Base-by-base conservation (phyloP, 495 filamentous ascomycete species). In the Hypoxylon cercidicola region DNA sequence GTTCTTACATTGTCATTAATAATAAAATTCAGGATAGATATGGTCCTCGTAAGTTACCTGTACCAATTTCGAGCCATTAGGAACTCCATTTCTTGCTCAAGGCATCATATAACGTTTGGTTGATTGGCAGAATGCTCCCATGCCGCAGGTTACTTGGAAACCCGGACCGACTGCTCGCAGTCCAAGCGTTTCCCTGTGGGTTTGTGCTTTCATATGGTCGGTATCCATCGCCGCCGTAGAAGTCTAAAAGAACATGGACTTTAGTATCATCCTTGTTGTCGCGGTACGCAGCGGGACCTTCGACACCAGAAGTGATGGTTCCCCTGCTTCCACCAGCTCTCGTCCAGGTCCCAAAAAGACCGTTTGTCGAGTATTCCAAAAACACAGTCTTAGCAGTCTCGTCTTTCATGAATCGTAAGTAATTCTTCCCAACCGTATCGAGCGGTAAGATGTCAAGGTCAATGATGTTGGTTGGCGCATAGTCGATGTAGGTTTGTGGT, bases 361-460 rank as follows among this genome's bases (percentile, higher is more conserved):
- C 82, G 0, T 64, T 77, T 0, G 76, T 68, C 6, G 77, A 79
- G 16, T 75, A 74, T 54, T 85, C 81, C 43, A 74, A 70, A 62
- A 82, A 85, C 23, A 84, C 82, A 3, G 76, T 82, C 55, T 82
- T 84, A 6, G 70, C 71, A 1, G 79, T 73, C 57, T 85, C 82
- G 71, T 85, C 80, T 53, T 84, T 85, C 76, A 84, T 79, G 62
- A 84, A 85, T 12, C 81, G 74, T 19, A 81, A 62, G 44, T 79
- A 83, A 49, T 61, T 73, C 37, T 73, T 60, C 4, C 66, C 58
- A 43, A 73, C 65, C 6, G 49, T 71, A 30, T 69, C 69, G 19
- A 79, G 62, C 0, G 78, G 74, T 7, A 81, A 68, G 61, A 79
- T 72, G 57, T 72, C 74, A 0, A 81, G 71, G 61, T 79, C 78